Evolutionary conservation across 2,329 filamentous ascomycete genomes (phyloP).

Genomic region (Aspergillus fijiensis): DNA sequence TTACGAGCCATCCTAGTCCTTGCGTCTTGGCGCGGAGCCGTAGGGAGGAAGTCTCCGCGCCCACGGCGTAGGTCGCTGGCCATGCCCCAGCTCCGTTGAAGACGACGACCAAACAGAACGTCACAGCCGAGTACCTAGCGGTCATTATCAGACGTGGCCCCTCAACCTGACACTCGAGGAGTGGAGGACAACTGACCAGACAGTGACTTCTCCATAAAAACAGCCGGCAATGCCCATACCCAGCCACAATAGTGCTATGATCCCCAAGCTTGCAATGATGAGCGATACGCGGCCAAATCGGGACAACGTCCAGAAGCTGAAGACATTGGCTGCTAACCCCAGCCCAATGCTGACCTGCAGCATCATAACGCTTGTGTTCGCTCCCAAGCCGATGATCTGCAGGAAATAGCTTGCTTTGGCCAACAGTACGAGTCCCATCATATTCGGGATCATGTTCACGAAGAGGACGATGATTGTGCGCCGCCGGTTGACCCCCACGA

Average conservation of each 20-base stretch:
- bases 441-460: conserved; percentile 44
- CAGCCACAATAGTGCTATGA: conserved; percentile 43
- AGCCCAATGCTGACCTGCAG: conserved; percentile 49
- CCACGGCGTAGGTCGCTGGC: conserved; percentile 40
- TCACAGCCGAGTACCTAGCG: conserved; percentile 42
- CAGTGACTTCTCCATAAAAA: conserved; percentile 39
- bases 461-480: conserved; percentile 38
- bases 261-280: conserved; percentile 22
- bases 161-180: not conserved
- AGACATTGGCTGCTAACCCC: conserved; percentile 48
- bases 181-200: conserved; percentile 38
- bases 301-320: conserved; percentile 48
- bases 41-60: conserved; percentile 36
- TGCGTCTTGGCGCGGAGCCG: conserved; percentile 41
- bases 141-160: not conserved
- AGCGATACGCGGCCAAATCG: conserved; percentile 44
- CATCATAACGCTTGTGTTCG: conserved; percentile 40
- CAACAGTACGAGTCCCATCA: conserved; percentile 50
- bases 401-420: conserved; percentile 46
- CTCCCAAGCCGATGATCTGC: conserved; percentile 35
- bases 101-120: conserved; percentile 48
- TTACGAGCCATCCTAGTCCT: conserved; percentile 44
- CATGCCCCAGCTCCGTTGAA: conserved; percentile 35
- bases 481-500: conserved; percentile 25
- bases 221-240: conserved; percentile 51